Evolutionary conservation across 192 early-diverging fungal species (phyloP).

Genomic region (Coemansia sp.): DNA sequence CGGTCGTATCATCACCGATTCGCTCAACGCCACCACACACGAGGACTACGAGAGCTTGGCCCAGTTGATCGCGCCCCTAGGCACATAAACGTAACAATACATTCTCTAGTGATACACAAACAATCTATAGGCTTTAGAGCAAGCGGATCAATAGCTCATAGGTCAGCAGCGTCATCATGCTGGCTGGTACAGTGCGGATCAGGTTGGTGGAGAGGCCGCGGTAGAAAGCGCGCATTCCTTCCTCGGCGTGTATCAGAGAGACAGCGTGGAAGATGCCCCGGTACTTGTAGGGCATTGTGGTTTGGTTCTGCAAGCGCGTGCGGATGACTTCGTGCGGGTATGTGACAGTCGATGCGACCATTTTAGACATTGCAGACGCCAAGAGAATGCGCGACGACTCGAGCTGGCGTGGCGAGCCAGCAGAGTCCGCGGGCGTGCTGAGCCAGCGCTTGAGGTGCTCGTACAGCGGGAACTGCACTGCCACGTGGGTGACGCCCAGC

Average conservation of each 20-base stretch:
- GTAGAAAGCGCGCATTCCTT: conserved; percentile 84
- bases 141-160: conserved; percentile 83
- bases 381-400: conserved; percentile 67
- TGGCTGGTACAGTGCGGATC: conserved; percentile 86
- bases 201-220: conserved; percentile 85
- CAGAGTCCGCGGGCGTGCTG: neutral
- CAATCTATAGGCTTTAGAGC: conserved; percentile 30
- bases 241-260: conserved; percentile 71
- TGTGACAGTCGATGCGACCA: conserved; percentile 84
- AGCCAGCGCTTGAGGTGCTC: conserved; percentile 75
- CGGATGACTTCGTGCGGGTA: conserved; percentile 97
- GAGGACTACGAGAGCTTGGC: conserved; percentile 20
- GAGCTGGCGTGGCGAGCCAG: conserved; percentile 18
- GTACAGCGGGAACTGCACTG: conserved; percentile 95
- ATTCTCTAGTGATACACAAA: conserved; percentile 8
- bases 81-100: conserved; percentile 9
- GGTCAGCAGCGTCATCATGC: conserved; percentile 83
- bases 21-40: conserved; percentile 18
- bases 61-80: conserved; percentile 31
- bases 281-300: conserved; percentile 73
- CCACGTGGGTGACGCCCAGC: conserved; percentile 91
- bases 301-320: conserved; percentile 91
- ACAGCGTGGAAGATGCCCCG: conserved; percentile 81
- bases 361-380: conserved; percentile 85
- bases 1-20: conserved; percentile 17